Evolutionary conservation across 306 rosid genomes (phyloP), one percentile per base, ranked within the genome.

Genomic region (Bauhinia variegata): DNA sequence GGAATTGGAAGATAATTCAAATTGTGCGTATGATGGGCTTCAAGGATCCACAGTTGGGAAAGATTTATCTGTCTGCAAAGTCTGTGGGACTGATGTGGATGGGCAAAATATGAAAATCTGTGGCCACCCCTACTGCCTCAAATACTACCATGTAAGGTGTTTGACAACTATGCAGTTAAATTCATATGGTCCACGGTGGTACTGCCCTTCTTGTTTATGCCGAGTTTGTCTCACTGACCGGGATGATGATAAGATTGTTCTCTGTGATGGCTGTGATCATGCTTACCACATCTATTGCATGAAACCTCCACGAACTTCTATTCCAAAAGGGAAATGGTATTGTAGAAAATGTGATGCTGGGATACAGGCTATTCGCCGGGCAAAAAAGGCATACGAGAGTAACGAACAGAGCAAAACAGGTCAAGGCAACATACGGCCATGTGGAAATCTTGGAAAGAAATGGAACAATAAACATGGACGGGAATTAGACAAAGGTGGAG

Each of bases 211-310:
- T 61, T 95, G 99, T 68, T 74, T 95, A 60, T 95, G 99, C 77
- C 84, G 86, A 78, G 71, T 63, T 68, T 95, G 99, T 79, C 75
- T 88, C 47, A 13, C 73, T 5, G 88, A 95, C 78, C 59, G 49
- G 63, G 91, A 90, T 53, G 96, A 95, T 63, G 80, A 82, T 46
- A 55, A 74, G 81, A 82, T 90, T 67, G 86, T 90, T 54, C 76
- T 95, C 16, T 95, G 99, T 59, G 99, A 95, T 68, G 96, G 95
- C 60, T 95, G 99, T 13, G 99, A 95, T 75, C 84, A 90, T 60
- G 97, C 84, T 12, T 85, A 78, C 84, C 99, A 95, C 74, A 71
- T 88, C 61, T 85, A 88, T 71, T 95, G 99, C 84, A 62, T 88
- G 95, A 63, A 81, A 38, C 97, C 97, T 30, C 84, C 88, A 2